These are phyloP conservation scores for Chlamydomonas reinhardtii DNA, from an alignment of 163 green algal species.

Conservation along the genomic window DNA sequence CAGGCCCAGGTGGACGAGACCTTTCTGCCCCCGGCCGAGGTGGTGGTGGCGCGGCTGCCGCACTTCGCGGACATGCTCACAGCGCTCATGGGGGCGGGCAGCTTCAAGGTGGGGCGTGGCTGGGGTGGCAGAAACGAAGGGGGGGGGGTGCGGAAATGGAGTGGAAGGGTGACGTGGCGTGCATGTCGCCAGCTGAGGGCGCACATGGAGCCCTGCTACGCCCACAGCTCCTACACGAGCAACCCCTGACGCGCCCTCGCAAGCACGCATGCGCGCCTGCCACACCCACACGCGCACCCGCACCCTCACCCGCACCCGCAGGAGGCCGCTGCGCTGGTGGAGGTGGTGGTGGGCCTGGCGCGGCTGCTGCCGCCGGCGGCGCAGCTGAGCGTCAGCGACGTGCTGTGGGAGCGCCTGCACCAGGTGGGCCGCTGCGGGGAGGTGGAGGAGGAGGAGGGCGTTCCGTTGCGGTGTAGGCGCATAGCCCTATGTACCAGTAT, in stretches of 20 bases:
- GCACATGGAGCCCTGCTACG: too few species aligned
- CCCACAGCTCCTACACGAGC: too few species aligned
- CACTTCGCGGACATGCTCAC: conserved; percentile 34
- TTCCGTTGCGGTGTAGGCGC: too few species aligned
- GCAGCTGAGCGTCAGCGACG: conserved; percentile 24
- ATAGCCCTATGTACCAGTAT: too few species aligned
- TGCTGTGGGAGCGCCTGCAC: background rate
- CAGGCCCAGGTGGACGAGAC: conserved; percentile 41
- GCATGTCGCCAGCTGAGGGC: too few species aligned
- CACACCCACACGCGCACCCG: too few species aligned
- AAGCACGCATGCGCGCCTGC: too few species aligned
- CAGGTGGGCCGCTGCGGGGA: background rate
- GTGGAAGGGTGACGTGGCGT: too few species aligned
- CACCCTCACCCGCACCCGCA: background rate
- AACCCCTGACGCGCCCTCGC: too few species aligned
- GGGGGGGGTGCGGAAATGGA: too few species aligned
- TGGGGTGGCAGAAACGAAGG: too few species aligned
- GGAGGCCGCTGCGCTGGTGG: conserved; percentile 26
- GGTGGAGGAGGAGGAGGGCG: background rate
- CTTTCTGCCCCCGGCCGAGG: background rate
- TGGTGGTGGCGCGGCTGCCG: conserved; percentile 23
- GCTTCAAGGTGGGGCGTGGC: conserved; percentile 14
- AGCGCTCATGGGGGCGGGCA: background rate
- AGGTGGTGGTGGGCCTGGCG: conserved; percentile 37
- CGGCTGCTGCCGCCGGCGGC: conserved; percentile 3